Evolutionary conservation across 2,329 filamentous ascomycete species (phyloP).

Genomic region (Paraconiothyrium brasiliense): DNA sequence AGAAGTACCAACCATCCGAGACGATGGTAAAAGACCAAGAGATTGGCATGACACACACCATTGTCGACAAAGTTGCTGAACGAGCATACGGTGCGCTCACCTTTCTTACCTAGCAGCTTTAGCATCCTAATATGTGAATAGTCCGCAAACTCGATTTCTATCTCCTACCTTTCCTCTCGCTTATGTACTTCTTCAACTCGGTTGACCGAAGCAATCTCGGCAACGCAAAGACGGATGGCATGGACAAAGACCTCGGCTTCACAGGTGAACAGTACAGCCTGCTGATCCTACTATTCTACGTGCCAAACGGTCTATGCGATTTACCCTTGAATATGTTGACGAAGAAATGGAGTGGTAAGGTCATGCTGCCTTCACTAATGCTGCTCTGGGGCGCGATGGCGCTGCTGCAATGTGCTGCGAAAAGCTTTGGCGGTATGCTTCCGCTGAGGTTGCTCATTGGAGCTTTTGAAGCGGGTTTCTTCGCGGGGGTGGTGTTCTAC

Average conservation of each 20-base stretch:
- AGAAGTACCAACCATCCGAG: slow-evolving; percentile 10
- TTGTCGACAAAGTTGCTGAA: slow-evolving; percentile 45
- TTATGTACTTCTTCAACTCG: slow-evolving; percentile 54
- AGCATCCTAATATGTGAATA: neutral
- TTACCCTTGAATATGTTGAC: slow-evolving; percentile 61
- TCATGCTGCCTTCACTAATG: slow-evolving; percentile 56
- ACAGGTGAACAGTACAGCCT: slow-evolving; percentile 55
- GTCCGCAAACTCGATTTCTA: slow-evolving; percentile 54
- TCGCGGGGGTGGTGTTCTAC: slow-evolving; percentile 64
- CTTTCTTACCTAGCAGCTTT: neutral
- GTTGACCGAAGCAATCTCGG: slow-evolving; percentile 57
- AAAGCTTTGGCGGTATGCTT: slow-evolving; percentile 60
- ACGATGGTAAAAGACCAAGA: slow-evolving; percentile 8
- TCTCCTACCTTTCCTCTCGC: slow-evolving; percentile 55
- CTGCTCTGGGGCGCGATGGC: slow-evolving; percentile 61
- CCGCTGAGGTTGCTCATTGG: slow-evolving; percentile 61
- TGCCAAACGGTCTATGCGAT: slow-evolving; percentile 61
- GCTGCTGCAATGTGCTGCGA: slow-evolving; percentile 59
- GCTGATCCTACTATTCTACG: slow-evolving; percentile 61
- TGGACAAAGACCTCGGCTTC: slow-evolving; percentile 56
- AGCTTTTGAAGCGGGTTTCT: slow-evolving; percentile 63
- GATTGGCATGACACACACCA: neutral
- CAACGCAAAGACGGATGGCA: slow-evolving; percentile 62
- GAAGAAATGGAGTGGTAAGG: slow-evolving; percentile 57
- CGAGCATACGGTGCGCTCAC: slow-evolving; percentile 44